These are phyloP conservation scores for Fusarium verticillioides DNA, from an alignment of 2,329 filamentous ascomycete species.

Conservation along the genomic window DNA sequence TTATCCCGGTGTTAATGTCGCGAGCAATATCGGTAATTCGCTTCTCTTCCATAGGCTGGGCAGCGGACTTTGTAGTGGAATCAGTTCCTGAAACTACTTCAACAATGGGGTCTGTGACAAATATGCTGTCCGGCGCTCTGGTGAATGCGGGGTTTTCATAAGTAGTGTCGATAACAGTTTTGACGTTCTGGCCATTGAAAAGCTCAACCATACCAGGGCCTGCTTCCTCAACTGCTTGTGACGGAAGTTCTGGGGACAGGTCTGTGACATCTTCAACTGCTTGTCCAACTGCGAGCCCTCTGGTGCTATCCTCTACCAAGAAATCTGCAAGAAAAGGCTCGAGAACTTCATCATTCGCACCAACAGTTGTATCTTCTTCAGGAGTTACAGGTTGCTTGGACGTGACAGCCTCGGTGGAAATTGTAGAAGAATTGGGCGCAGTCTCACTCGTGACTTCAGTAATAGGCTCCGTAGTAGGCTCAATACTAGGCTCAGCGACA, in stretches of 20 bases:
- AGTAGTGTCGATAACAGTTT: neutral
- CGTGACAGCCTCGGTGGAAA: neutral
- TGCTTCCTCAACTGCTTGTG: neutral
- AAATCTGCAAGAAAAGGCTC: neutral
- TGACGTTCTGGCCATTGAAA: neutral
- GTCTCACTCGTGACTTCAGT: neutral
- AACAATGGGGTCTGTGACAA: neutral
- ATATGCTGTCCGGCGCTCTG: neutral
- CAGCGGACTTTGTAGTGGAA: neutral
- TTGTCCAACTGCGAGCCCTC: neutral
- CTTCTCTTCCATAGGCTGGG: neutral
- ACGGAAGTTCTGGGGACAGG: neutral
- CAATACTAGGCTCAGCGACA: neutral
- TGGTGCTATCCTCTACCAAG: neutral
- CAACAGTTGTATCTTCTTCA: neutral
- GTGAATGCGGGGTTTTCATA: neutral
- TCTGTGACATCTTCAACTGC: constrained; percentile 1
- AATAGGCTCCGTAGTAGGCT: neutral
- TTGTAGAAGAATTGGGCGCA: neutral
- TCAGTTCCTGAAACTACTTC: neutral
- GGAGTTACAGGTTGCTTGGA: constrained; percentile 4
- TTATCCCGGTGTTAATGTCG: neutral
- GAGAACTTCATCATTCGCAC: neutral
- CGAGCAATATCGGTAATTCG: neutral
- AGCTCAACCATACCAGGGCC: constrained; percentile 10